Evolutionary conservation across 192 early-diverging fungal genomes (phyloP).

Genomic region (Umbelopsis vinacea): DNA sequence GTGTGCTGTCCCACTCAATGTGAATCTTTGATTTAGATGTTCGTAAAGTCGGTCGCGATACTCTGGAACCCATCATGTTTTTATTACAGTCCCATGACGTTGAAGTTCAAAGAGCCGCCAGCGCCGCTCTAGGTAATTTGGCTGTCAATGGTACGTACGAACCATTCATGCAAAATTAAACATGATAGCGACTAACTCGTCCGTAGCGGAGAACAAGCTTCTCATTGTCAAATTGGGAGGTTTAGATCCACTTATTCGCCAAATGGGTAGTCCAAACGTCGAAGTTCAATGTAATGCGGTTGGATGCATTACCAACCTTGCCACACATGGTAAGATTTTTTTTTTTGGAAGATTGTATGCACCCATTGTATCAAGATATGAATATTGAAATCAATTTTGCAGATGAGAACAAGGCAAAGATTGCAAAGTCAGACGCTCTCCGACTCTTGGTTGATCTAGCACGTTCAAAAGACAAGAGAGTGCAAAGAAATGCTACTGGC

Average conservation of each 20-base stretch:
- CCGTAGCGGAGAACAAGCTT: conserved; percentile 79
- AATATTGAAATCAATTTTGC: not conserved
- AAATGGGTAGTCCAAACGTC: conserved; percentile 84
- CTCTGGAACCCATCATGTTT: conserved; percentile 80
- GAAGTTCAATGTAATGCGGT: conserved; percentile 95
- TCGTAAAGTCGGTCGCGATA: conserved; percentile 73
- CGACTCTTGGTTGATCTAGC: conserved; percentile 75
- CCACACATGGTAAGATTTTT: conserved; percentile 66
- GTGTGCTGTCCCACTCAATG: not conserved
- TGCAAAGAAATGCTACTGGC: conserved; percentile 89
- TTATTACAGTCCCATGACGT: conserved; percentile 82
- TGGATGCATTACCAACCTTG: conserved; percentile 92
- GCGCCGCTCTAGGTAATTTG: conserved; percentile 89
- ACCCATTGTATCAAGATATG: not conserved
- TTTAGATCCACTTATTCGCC: conserved; percentile 81
- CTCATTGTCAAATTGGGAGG: conserved; percentile 85
- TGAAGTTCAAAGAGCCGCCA: conserved; percentile 84
- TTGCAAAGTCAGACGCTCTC: conserved; percentile 84
- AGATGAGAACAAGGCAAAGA: conserved; percentile 89
- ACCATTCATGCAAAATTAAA: not conserved
- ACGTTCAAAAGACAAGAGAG: conserved; percentile 78
- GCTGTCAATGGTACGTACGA: conserved; percentile 77
- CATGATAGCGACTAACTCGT: too few species aligned
- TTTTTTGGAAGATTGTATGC: not conserved
- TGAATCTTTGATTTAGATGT: conserved; percentile 56